These are phyloP conservation scores for Schizophyllum commune DNA, from an alignment of 1,284 basidiomycete genomes.

Conservation along the genomic window DNA sequence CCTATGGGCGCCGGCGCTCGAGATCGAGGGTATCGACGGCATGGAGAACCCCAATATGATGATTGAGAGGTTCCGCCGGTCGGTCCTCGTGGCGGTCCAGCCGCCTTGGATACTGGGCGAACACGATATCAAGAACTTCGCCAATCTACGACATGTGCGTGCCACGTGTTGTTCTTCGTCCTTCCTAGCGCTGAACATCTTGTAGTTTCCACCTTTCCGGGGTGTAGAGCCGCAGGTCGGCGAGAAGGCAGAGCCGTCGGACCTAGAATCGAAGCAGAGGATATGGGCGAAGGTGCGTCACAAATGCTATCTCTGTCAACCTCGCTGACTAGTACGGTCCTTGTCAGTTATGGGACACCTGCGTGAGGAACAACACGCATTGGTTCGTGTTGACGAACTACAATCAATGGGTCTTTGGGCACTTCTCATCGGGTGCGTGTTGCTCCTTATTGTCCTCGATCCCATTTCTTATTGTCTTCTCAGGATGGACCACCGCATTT, in stretches of 20 bases:
- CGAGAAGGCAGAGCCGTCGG: conserved; percentile 12
- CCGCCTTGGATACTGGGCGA: conserved; percentile 57
- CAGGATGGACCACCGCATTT: conserved; percentile 49
- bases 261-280: conserved; percentile 35
- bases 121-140: conserved; percentile 49
- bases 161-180: conserved; percentile 2
- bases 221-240: background rate
- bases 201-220: conserved; percentile 31
- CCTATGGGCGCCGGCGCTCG: conserved; percentile 35
- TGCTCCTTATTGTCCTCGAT: background rate
- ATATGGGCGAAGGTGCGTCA: conserved; percentile 58
- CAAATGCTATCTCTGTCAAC: conserved; percentile 1
- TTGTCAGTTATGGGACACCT: conserved; percentile 58
- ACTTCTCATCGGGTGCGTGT: conserved; percentile 48
- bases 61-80: conserved; percentile 20
- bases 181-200: background rate
- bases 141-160: conserved; percentile 37
- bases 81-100: conserved; percentile 48
- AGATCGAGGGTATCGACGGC: conserved; percentile 8
- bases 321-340: background rate
- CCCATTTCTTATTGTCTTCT: background rate
- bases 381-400: conserved; percentile 68
- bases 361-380: conserved; percentile 39
- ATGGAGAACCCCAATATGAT: conserved; percentile 5
- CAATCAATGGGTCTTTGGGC: conserved; percentile 63